Base-by-base conservation (phyloP, 2,329 filamentous ascomycete genomes). In the Aspergillus sp. region DNA sequence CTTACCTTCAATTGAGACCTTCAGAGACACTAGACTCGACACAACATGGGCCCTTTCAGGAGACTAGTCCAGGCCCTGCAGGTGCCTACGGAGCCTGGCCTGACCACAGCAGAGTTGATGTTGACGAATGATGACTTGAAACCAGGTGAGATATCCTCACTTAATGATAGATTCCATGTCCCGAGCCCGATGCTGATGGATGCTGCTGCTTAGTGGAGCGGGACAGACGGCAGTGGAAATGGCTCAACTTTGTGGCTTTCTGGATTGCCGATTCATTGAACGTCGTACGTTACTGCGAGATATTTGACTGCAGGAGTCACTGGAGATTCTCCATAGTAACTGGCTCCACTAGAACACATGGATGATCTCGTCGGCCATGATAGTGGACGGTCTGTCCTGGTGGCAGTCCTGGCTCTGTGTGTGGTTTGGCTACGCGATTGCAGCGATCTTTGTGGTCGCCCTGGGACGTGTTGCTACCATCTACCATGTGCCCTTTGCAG, bases 401-500 rank as follows among this genome's bases (percentile, higher is more conserved):
- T 96, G 91, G 91, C 90, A 96, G 74, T 87, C 89, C 2, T 91
- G 88, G 87, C 75, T 91, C n/a, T 91, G 88, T 65, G 89, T 96
- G 41, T 93, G 91, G 87, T 74, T 92, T 23, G 91, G 92, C 50
- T 96, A 96, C 67, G 78, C 84, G 36, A 86, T 96, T 58, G 84
- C 91, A 0, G 89, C 80, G 25, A 76, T 75, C 66, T 95, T 96
- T 72, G 81, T 95, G 58, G 87, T 85, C 64, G 56, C 87, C 58
- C 95, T 88, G 5, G 91, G 89, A 58, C 85, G 90, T 45, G 92
- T 96, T 47, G 92, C 91, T 53, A 89, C 91, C 7, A 84, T 82
- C 17, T 96, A 96, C 70, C 91, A 96, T 69, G 89, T 96, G 58
- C 88, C 89, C 1, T 96, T 96, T 68, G 91, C 92, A 0, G 89